Evolutionary conservation across 768 basidiomycete species (phyloP), one percentile per base, ranked within the genome.

Genomic region (Leccinum fibrillosum): DNA sequence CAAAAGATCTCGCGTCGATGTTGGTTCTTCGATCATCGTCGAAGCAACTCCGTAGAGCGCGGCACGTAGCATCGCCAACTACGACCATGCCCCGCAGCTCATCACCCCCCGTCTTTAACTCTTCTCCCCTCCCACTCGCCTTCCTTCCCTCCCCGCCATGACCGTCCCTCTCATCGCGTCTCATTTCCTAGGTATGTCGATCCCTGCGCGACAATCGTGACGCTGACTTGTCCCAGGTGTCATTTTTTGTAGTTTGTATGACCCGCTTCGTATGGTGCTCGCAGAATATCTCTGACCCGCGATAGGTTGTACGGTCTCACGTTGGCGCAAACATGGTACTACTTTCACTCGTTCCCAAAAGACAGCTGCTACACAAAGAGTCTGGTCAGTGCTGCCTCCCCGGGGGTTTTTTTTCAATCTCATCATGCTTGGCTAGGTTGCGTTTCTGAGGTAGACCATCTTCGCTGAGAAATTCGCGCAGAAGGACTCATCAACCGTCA

Each of bases 251-350:
- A 69, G 68, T 54, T 51, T 71, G 73, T 75, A 52, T 47, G 73
- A n/a, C 30, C 26, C 32, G 1, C 26, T 9, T 19, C 58, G 11
- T 30, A 47, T 23, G 11, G 15, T 48, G 34, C 28, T 23, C 47
- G 5, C 51, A 32, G 5, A 3, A 3, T 13, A 12, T 21, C 47
- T 58, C 47, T 58, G 42, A 69, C 53, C 28, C 6, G 12, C 5
- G 23, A 58, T 21, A 74, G 73, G 65, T 58, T 74, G 64, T 74
- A 74, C 49, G 73, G 73, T 45, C 59, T 75, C 56, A 74, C 74
- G 8, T 53, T 74, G 52, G 66, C 69, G 1, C 74, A 75, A 51
- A 73, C 72, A 48, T 71, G 68, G 67, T 66, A 65, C 28, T 75
- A 75, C 55, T 75, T 71, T 35, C 66, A 65, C 26, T 61, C 69